These are phyloP conservation scores for Gossypium davidsonii DNA, from an alignment of 441 rosid genomes.

Conservation along the genomic window DNA sequence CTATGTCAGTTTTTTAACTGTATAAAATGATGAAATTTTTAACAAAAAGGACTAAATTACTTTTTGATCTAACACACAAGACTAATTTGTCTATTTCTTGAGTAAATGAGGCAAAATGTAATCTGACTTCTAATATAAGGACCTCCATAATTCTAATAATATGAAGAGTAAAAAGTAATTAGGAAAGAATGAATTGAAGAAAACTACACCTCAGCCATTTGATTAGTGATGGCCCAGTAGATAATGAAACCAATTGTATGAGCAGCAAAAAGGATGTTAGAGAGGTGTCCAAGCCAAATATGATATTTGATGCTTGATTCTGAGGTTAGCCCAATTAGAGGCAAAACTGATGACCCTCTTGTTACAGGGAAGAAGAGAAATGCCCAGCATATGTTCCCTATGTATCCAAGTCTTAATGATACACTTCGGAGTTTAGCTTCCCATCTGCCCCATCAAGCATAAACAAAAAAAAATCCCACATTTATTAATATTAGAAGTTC, in stretches of 20 bases:
- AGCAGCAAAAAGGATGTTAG: conserved; percentile 23
- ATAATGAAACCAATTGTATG: conserved; percentile 30
- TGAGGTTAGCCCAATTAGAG: conserved; percentile 33
- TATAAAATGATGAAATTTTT: too few species aligned
- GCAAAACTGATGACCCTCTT: conserved; percentile 34
- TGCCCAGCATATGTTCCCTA: conserved; percentile 40
- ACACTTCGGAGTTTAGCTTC: conserved; percentile 33
- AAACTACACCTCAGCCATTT: conserved; percentile 24
- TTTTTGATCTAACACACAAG: rapidly evolving
- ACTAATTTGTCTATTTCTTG: too few species aligned
- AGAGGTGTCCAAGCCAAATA: conserved; percentile 39
- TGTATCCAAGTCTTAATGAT: conserved; percentile 28
- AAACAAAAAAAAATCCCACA: background rate
- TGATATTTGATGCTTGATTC: conserved; percentile 43
- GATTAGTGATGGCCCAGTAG: conserved; percentile 36
- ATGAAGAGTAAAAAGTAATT: too few species aligned
- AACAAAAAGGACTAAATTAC: too few species aligned
- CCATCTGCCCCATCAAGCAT: conserved; percentile 20
- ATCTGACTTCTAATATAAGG: too few species aligned
- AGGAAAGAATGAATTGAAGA: background rate
- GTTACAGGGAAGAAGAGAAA: conserved; percentile 41
- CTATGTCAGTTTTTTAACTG: too few species aligned
- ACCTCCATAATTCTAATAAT: too few species aligned
- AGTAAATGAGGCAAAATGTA: rapidly evolving
- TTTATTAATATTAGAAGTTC: background rate